A percentile compares a stretch with the other conserved stretches of the same genome.
Conservation (phyloP, 108 stramenopile genomes). For the Mediolabrus comicus region DNA sequence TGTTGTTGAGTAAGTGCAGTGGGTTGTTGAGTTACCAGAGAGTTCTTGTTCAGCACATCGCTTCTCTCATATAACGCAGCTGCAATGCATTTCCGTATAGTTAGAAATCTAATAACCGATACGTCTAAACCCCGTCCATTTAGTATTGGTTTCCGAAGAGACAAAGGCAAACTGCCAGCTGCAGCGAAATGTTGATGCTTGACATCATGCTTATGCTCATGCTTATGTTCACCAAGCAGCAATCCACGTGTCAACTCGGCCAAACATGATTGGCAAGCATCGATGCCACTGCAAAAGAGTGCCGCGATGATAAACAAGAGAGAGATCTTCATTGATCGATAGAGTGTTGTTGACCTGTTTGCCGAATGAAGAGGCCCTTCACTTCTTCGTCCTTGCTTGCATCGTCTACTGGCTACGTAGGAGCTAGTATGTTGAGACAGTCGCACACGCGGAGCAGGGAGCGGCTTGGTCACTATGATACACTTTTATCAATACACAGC, state of each 20-base stretch:
- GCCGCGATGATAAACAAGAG: neutral
- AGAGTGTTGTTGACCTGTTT: too few species aligned
- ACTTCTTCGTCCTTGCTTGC: too few species aligned
- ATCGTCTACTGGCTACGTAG: too few species aligned
- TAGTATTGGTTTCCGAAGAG: neutral
- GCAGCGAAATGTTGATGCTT: neutral
- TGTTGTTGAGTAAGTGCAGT: too few species aligned
- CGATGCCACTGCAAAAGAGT: neutral
- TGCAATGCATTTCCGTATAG: neutral
- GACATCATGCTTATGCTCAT: neutral
- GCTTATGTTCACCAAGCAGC: neutral
- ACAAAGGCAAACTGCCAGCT: neutral
- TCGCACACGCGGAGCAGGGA: too few species aligned
- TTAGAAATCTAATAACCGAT: neutral
- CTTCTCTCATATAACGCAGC: neutral
- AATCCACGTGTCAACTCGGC: slow-evolving; percentile 2
- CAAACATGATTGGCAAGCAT: slow-evolving; percentile 37
- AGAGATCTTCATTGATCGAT: neutral
- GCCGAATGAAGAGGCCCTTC: too few species aligned
- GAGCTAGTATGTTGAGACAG: too few species aligned
- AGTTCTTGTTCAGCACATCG: too few species aligned
- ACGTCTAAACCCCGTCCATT: neutral
- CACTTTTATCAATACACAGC: too few species aligned
- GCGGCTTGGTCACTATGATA: too few species aligned
- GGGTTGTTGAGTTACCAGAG: too few species aligned